Percentiles rank a stretch among this genome's conserved stretches.
These are phyloP conservation scores for Macroventuria anomochaeta DNA, from an alignment of 2,329 filamentous ascomycete species.

Conservation along the genomic window DNA sequence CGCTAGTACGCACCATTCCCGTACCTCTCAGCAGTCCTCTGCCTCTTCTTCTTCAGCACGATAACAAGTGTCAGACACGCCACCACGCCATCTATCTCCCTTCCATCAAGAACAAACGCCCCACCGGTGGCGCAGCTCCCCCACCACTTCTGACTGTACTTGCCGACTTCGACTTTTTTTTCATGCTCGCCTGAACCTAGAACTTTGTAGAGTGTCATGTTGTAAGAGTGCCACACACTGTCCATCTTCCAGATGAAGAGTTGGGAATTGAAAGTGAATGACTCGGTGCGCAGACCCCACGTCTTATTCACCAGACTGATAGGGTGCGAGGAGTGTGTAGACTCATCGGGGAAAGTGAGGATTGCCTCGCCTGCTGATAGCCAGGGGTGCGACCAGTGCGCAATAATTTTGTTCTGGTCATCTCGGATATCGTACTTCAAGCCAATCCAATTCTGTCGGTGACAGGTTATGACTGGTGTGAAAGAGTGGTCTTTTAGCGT, in stretches of 20 bases:
- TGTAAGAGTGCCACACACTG: not conserved
- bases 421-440: not conserved
- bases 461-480: not conserved
- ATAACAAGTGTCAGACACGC: not conserved
- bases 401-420: not conserved
- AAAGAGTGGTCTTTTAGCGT: not conserved
- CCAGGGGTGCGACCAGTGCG: not conserved
- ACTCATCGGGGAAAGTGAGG: not conserved
- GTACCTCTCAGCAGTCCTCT: not conserved
- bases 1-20: not conserved
- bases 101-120: not conserved
- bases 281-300: not conserved
- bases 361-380: not conserved
- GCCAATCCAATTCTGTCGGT: not conserved
- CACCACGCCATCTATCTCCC: not conserved
- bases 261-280: not conserved
- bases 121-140: not conserved
- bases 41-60: slow-evolving; percentile 1
- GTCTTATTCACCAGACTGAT: not conserved
- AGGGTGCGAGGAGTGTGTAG: not conserved
- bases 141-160: slow-evolving; percentile 4
- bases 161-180: not conserved
- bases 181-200: not conserved
- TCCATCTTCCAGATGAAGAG: not conserved
- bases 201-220: not conserved